Evolutionary conservation across 768 basidiomycete species (phyloP), one percentile per base, ranked within the genome.

Genomic region (Hericium coralloides): DNA sequence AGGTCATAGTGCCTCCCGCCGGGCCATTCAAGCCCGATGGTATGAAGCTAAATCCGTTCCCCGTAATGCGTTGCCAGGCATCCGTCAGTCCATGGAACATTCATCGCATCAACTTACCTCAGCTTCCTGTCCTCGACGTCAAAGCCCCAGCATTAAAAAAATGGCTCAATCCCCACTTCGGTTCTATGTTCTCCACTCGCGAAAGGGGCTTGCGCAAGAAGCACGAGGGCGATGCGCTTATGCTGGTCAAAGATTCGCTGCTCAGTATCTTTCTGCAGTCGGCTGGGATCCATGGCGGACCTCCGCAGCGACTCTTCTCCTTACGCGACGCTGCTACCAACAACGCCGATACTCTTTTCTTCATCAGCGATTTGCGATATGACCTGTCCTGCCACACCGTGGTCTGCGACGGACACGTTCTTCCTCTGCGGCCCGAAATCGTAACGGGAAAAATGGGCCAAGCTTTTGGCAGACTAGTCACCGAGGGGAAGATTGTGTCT

Each of bases 351-450:
- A 73, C 76, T 0, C 20, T 82, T 26, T 65, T 85, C 43, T 75
- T 83, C 60, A 62, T 84, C 56, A 69, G 73, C 38, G 64, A 67
- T 22, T 64, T 84, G 43, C 72, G 76, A 4, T 68, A 78, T 37
- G 83, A 84, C 59, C 54, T 79, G 10, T 64, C 71, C 2, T 74
- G 76, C 0, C 75, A 79, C 60, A 81, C 82, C 1, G 52, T 83
- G 4, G 65, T 83, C n/a, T 72, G 70, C 22, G 79, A 83, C 56
- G 74, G 73, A 2, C 81, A 72, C 63, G 70, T 78, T 5, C 66
- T 78, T 4, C 76, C 79, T 75, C 31, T 56, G 57, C 10, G 55
- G 69, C 70, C 10, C 41, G 41, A 45, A n/a, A 17, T 45, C n/a
- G n/a, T n/a, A n/a, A 45, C n/a, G 43, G n/a, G n/a, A 17, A 14